A percentile compares a stretch with the other conserved stretches of the same genome.
These are phyloP conservation scores for Colletotrichum lini DNA, from an alignment of 2,329 filamentous ascomycete species.

Conservation along the genomic window DNA sequence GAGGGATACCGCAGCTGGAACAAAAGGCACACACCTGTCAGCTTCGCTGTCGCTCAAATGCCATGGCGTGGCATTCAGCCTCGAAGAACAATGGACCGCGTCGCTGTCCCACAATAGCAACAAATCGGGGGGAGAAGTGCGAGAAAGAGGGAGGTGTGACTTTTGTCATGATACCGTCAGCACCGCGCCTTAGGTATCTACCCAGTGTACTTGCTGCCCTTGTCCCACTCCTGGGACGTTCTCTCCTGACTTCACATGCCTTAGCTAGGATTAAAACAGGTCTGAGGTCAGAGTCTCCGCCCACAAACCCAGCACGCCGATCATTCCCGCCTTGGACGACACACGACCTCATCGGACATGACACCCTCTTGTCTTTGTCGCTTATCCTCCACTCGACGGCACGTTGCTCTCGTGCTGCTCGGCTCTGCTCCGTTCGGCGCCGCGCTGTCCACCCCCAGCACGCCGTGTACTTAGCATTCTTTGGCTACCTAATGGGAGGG, in stretches of 20 bases:
- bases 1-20: too few species aligned
- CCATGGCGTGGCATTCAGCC: background rate
- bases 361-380: constrained; percentile 14
- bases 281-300: constrained; percentile 42
- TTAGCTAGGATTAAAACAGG: constrained; percentile 29
- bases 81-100: background rate
- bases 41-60: background rate
- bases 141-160: background rate
- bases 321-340: constrained; percentile 40
- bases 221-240: background rate
- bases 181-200: background rate
- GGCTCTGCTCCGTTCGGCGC: background rate
- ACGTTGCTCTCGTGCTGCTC: constrained; percentile 9
- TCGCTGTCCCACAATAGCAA: background rate
- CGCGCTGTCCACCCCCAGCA: constrained; percentile 1
- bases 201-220: background rate
- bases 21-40: too few species aligned
- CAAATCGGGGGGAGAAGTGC: background rate
- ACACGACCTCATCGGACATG: constrained; percentile 44
- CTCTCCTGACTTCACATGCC: constrained; percentile 1
- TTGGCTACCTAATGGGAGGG: background rate
- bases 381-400: constrained; percentile 6
- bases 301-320: constrained; percentile 29
- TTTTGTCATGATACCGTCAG: constrained; percentile 12
- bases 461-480: constrained; percentile 12